phyloP scores from a whole-genome alignment of 75 land plant species.

The Chamaecyparis obtusa region DNA sequence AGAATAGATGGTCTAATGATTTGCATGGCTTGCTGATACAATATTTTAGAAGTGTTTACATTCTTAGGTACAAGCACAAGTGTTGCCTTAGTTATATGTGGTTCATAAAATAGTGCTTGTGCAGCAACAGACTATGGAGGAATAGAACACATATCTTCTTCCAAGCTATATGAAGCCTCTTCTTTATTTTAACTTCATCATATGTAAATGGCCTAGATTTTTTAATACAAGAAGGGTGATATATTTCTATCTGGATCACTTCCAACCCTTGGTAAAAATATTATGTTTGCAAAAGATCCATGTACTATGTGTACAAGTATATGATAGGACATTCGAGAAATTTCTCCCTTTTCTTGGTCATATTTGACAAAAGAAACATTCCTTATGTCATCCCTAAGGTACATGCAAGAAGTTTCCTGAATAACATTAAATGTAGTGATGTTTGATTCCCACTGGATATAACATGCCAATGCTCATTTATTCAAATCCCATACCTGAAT shows the following conservation, averaged over 20 bases:
- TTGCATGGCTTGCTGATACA: slow-evolving; percentile 29
- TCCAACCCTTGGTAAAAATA: slow-evolving; percentile 45
- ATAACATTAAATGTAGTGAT: slow-evolving; percentile 76
- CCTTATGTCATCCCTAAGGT: slow-evolving; percentile 74
- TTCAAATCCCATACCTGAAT: slow-evolving; percentile 92
- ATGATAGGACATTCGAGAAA: slow-evolving; percentile 46
- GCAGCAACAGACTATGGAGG: slow-evolving; percentile 46
- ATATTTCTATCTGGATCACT: slow-evolving; percentile 14
- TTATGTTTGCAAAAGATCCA: slow-evolving; percentile 75
- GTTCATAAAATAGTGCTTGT: slow-evolving; percentile 54
- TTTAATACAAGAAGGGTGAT: slow-evolving; percentile 65
- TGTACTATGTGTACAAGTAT: slow-evolving; percentile 40
- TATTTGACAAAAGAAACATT: slow-evolving; percentile 62
- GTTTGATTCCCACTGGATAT: slow-evolving; percentile 61
- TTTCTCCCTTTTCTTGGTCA: slow-evolving; percentile 38
- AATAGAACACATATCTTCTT: slow-evolving; percentile 16
- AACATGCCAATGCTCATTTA: slow-evolving; percentile 30
- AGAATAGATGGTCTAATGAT: slow-evolving; percentile 18
- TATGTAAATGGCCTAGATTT: slow-evolving; percentile 81
- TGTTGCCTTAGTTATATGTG: slow-evolving; percentile 52
- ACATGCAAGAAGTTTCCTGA: slow-evolving; percentile 67
- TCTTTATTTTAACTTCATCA: slow-evolving; percentile 59
- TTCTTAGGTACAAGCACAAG: slow-evolving; percentile 34
- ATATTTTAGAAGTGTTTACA: slow-evolving; percentile 20
- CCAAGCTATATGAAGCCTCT: slow-evolving; percentile 22